Base-by-base conservation (phyloP, 352 stramenopile species). In the Pythium aphanidermatum region DNA sequence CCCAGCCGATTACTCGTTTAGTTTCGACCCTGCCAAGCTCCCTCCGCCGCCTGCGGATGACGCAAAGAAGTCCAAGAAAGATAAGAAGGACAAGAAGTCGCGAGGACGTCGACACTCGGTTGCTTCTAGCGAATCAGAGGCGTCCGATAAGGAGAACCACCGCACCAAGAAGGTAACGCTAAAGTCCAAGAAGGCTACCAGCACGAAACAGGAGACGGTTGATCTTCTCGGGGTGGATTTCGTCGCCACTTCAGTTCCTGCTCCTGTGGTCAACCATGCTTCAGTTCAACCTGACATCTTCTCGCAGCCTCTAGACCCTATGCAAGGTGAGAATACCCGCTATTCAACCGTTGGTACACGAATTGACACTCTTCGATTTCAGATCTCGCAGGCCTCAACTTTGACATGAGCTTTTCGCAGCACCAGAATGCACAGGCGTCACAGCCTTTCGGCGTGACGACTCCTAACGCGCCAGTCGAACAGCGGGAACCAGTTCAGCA, bases 351-450 rank as follows among this genome's bases (percentile, higher is more conserved):
- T n/a, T n/a, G n/a, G n/a, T n/a, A n/a, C n/a, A n/a, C n/a, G n/a
- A n/a, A n/a, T n/a, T n/a, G n/a, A n/a, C n/a, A n/a, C n/a, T n/a
- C n/a, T n/a, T n/a, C n/a, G n/a, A n/a, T n/a, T 23, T 20, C 25
- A 69, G 72, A 79, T 41, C 65, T 84, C 23, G 69, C 67, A 14
- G 72, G 72, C 9, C 52, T 84, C 51, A 82, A 55, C 48, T 82
- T 84, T 38, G 26, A 32, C 19, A 31, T 63, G 12, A 46, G 21
- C 4, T 39, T 57, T 35, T 38, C 55, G 12, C 53, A 64, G 33
- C 11, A 16, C 5, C 35, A 20, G 27, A n/a, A 11, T 6, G 7
- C 24, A 13, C 27, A 20, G 32, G 12, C 44, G 40, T 11, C 43
- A 5, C 21, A 21, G 44, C 27, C 53, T 55, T 43, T 58, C 53